Evolutionary conservation across 306 rosid genomes (phyloP).

Genomic region (Cucurbita moschata): DNA sequence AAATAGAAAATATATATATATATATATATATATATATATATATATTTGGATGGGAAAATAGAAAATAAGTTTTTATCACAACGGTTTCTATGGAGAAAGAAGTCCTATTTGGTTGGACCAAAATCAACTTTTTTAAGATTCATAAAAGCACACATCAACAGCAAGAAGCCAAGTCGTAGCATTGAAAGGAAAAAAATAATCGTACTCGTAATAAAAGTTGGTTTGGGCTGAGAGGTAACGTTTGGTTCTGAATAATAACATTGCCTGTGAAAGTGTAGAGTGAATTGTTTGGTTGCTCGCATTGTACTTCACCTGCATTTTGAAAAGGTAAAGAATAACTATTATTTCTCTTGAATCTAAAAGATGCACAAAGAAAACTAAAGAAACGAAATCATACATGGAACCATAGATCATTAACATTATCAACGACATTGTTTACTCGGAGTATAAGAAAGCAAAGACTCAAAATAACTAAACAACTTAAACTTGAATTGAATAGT

Average conservation of each 20-base stretch:
- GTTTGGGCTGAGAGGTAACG: constrained; percentile 71
- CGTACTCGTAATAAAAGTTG: constrained; percentile 75
- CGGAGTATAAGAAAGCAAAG: neutral
- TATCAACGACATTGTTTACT: neutral
- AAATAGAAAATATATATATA: neutral
- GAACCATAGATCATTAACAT: neutral
- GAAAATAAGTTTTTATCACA: neutral
- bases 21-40: too few species aligned
- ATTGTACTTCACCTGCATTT: constrained; percentile 80
- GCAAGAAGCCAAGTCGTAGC: constrained; percentile 3
- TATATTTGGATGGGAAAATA: too few species aligned
- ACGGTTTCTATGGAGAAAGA: neutral
- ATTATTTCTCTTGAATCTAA: neutral
- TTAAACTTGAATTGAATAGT: neutral
- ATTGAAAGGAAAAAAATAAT: constrained; percentile 5
- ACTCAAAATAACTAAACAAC: neutral
- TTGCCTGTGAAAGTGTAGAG: constrained; percentile 88
- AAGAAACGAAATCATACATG: neutral
- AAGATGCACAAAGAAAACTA: neutral
- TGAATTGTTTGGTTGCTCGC: constrained; percentile 95
- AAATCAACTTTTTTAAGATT: neutral
- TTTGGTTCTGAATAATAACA: constrained; percentile 64
- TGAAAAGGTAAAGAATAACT: neutral
- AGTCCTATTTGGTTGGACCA: neutral
- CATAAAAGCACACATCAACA: neutral